Evolutionary conservation across 345 rosid species (phyloP).

Genomic region (Brassica incana): DNA sequence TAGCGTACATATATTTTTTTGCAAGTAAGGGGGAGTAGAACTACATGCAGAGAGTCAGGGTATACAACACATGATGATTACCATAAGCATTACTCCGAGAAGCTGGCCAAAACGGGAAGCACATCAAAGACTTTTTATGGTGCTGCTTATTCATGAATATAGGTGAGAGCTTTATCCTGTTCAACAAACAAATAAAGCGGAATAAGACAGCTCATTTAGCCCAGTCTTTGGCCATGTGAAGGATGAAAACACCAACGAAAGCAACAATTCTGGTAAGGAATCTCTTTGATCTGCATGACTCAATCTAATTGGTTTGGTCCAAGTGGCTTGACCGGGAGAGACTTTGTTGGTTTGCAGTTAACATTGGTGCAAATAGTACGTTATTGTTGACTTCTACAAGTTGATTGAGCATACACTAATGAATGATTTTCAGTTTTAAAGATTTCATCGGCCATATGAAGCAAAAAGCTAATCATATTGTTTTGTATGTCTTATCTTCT

Average conservation of each 20-base stretch:
- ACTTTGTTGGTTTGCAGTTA: constrained; percentile 44
- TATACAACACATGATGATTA: too few relatives aligned
- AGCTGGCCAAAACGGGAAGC: constrained; percentile 84
- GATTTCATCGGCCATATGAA: too few relatives aligned
- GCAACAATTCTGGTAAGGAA: constrained; percentile 54
- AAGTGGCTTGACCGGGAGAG: constrained; percentile 1
- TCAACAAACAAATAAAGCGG: constrained; percentile 85
- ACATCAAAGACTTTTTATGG: background rate
- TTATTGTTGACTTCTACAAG: too few relatives aligned
- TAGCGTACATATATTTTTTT: too few relatives aligned
- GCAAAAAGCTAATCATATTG: too few relatives aligned
- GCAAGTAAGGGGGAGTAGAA: too few relatives aligned
- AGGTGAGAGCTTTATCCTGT: constrained; percentile 82
- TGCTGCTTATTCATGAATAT: constrained; percentile 27
- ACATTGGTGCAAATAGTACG: constrained; percentile 37
- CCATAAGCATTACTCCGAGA: constrained; percentile 40
- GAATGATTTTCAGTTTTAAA: too few relatives aligned
- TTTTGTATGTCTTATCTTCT: too few relatives aligned
- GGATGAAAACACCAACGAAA: constrained; percentile 52
- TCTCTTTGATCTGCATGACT: background rate
- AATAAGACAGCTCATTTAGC: constrained; percentile 86
- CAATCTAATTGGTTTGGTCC: constrained; percentile 2
- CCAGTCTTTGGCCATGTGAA: constrained; percentile 73
- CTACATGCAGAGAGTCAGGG: too few relatives aligned
- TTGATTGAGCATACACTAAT: too few relatives aligned